A percentile compares a stretch with the other conserved stretches of the same genome.
These are phyloP conservation scores for Tricholoma matsutake DNA, from an alignment of 768 basidiomycete genomes.

Conservation along the genomic window DNA sequence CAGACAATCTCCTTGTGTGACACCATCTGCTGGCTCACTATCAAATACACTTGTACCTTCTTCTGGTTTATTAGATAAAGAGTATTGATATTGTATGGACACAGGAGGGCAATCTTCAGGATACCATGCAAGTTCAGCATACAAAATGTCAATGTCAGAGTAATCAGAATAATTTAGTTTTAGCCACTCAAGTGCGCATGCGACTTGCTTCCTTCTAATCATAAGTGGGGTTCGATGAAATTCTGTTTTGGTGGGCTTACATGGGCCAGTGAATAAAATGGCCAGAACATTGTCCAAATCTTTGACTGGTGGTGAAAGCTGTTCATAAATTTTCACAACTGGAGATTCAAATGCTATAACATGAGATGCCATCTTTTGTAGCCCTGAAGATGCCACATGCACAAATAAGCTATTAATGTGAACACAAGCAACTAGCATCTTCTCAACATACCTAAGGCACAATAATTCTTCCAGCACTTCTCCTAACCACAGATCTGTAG, in stretches of 20 bases:
- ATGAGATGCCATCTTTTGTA: conserved; percentile 27
- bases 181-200: too few relatives aligned
- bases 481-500: conserved; percentile 1
- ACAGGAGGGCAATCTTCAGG: not conserved
- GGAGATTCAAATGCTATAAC: conserved; percentile 27
- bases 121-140: conserved; percentile 20
- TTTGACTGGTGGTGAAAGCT: conserved; percentile 18
- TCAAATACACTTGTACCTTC: conserved; percentile 2
- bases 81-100: too few relatives aligned
- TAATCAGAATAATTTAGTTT: conserved; percentile 18
- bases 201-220: too few relatives aligned
- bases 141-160: conserved; percentile 25
- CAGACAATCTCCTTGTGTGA: not conserved
- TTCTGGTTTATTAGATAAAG: not conserved
- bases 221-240: too few relatives aligned
- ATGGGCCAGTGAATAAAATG: too few relatives aligned
- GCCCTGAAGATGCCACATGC: conserved; percentile 20
- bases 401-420: conserved; percentile 27
- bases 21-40: too few relatives aligned
- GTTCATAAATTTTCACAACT: conserved; percentile 20
- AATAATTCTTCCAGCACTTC: not conserved
- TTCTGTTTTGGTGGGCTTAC: too few relatives aligned
- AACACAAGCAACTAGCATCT: conserved; percentile 23
- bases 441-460: too few relatives aligned
- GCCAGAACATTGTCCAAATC: conserved; percentile 24